phyloP scores from a whole-genome alignment of 2,329 filamentous ascomycete species.

The Arthrocladium fulminans region DNA sequence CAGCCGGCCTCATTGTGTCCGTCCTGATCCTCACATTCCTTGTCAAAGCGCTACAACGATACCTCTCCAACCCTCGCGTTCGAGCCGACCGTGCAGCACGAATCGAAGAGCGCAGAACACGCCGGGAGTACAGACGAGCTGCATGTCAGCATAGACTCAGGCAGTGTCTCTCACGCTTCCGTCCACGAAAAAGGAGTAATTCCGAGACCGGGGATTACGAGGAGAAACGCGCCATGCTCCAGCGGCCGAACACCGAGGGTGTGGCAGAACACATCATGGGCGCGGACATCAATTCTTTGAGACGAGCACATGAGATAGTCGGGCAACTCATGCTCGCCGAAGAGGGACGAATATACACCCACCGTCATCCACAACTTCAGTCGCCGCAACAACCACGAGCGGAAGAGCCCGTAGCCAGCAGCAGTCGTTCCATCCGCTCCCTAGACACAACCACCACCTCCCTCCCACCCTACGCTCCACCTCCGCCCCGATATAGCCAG shows the following conservation, averaged over 20 bases:
- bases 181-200: conserved; percentile 5
- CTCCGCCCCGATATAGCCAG: conserved; percentile 36
- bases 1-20: neutral
- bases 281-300: conserved; percentile 28
- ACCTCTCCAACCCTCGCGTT: conserved; percentile 4
- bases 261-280: conserved; percentile 10
- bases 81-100: conserved; percentile 46
- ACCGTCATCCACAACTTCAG: conserved; percentile 6
- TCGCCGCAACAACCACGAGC: conserved; percentile 6
- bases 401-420: conserved; percentile 19
- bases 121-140: conserved; percentile 44
- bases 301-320: conserved; percentile 46
- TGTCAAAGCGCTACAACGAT: conserved; percentile 2
- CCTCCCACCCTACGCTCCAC: conserved; percentile 21
- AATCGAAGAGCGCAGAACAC: conserved; percentile 46
- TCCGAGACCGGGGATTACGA: conserved; percentile 37
- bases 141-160: conserved; percentile 44
- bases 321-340: conserved; percentile 38
- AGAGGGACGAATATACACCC: conserved; percentile 24
- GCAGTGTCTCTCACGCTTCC: conserved; percentile 40
- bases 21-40: neutral
- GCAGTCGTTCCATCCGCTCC: conserved; percentile 9
- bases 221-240: conserved; percentile 37
- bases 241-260: neutral
- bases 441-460: conserved; percentile 8